Evolutionary conservation across 306 rosid genomes (phyloP).

Genomic region (Castanopsis chinensis): DNA sequence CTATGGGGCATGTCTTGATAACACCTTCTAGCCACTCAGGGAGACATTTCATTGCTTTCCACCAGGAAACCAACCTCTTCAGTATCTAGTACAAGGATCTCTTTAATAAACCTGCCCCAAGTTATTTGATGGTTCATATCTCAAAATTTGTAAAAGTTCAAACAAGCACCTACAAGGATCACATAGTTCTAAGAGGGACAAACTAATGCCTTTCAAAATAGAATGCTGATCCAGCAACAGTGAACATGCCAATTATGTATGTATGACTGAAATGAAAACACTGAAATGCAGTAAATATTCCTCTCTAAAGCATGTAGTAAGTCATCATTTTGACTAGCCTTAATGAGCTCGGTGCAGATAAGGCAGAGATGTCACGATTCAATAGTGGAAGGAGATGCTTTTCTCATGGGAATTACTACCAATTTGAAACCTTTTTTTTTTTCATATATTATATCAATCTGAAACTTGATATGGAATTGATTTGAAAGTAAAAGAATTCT

Average conservation of each 20-base stretch:
- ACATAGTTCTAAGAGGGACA: background rate
- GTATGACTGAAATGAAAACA: no score
- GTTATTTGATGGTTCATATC: background rate
- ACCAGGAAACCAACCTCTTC: background rate
- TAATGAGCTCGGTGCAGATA: no score
- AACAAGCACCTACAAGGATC: background rate
- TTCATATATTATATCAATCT: no score
- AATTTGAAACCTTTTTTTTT: no score
- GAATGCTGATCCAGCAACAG: background rate
- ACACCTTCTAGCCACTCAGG: background rate
- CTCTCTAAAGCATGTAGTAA: no score
- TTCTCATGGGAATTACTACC: no score
- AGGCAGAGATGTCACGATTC: no score
- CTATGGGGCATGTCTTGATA: background rate
- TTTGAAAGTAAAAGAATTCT: background rate
- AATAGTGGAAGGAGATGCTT: no score
- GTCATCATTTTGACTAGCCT: no score
- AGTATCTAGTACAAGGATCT: background rate
- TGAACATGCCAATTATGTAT: background rate
- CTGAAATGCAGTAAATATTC: no score
- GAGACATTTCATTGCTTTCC: background rate
- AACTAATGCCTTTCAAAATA: background rate
- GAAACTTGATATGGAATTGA: background rate
- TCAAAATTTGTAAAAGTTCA: background rate
- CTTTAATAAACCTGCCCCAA: background rate